Conservation (phyloP, 768 basidiomycete species). For the Tulasnella sp. region DNA sequence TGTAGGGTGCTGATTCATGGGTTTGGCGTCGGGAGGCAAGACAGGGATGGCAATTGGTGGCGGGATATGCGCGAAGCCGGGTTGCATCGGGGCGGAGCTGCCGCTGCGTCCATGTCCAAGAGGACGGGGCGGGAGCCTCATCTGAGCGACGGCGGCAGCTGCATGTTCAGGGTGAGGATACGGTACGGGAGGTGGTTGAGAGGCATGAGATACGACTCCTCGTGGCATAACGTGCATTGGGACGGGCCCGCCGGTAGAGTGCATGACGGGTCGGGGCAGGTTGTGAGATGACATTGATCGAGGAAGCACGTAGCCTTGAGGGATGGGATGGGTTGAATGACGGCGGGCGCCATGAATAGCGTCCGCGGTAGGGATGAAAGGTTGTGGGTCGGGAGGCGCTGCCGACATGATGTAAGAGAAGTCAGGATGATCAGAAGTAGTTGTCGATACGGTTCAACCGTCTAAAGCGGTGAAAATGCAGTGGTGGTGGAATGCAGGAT, state of each 20-base stretch:
- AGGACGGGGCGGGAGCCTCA: conserved; percentile 23
- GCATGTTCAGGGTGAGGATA: not conserved
- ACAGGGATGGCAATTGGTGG: not conserved
- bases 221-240: conserved; percentile 17
- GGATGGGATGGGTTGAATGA: not conserved
- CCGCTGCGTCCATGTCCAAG: conserved; percentile 25
- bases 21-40: not conserved
- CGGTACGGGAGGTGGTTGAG: conserved; percentile 3
- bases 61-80: not conserved
- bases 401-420: not conserved
- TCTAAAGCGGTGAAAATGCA: not conserved
- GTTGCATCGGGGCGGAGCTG: conserved; percentile 20
- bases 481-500: not conserved
- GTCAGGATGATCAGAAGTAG: not conserved
- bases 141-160: not conserved
- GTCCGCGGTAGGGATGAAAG: conserved; percentile 13
- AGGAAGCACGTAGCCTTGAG: not conserved
- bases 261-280: conserved; percentile 7
- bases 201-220: conserved; percentile 1
- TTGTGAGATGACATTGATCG: not conserved
- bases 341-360: not conserved
- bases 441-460: not conserved
- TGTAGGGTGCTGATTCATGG: not conserved
- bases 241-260: conserved; percentile 3
- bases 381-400: not conserved